Evolutionary conservation across 768 basidiomycete species (phyloP).

Genomic region (Tylopilus subfusipes): DNA sequence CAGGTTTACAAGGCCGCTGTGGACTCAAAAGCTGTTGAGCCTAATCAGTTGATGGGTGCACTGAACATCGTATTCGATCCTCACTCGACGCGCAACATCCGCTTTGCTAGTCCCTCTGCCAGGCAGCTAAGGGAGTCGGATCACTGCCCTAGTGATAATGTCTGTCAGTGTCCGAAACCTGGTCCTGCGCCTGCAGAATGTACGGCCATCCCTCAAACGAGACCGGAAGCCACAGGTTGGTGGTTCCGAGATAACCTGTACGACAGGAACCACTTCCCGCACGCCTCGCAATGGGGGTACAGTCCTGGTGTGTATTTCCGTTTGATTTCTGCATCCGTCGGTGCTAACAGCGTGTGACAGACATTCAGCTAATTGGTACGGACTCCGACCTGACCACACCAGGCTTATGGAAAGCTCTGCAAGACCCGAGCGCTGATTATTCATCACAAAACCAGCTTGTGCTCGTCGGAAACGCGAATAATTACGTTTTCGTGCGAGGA

Average conservation of each 20-base stretch:
- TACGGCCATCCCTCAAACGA: constrained; percentile 5
- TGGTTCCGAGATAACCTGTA: background rate
- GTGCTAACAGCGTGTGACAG: background rate
- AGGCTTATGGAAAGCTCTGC: background rate
- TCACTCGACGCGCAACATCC: constrained; percentile 11
- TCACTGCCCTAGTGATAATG: background rate
- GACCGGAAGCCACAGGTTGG: constrained; percentile 11
- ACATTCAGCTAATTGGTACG: constrained; percentile 8
- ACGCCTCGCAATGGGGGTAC: background rate
- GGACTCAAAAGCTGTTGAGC: background rate
- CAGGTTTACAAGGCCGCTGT: background rate
- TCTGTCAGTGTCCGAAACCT: background rate
- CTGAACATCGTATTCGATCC: constrained; percentile 11
- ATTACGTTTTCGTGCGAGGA: constrained; percentile 10
- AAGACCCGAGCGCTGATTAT: constrained; percentile 1
- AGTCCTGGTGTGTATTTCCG: constrained; percentile 1
- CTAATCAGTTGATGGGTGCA: constrained; percentile 4
- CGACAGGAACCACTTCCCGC: constrained; percentile 4
- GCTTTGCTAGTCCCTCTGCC: constrained; percentile 8
- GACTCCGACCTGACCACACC: background rate
- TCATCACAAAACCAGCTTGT: background rate
- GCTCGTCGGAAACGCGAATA: constrained; percentile 4
- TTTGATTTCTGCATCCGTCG: background rate
- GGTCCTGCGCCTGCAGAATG: background rate
- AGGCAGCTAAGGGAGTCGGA: background rate